These are phyloP conservation scores for Torrubiellomyces zombiae DNA, from an alignment of 2,329 filamentous ascomycete species.

Conservation along the genomic window DNA sequence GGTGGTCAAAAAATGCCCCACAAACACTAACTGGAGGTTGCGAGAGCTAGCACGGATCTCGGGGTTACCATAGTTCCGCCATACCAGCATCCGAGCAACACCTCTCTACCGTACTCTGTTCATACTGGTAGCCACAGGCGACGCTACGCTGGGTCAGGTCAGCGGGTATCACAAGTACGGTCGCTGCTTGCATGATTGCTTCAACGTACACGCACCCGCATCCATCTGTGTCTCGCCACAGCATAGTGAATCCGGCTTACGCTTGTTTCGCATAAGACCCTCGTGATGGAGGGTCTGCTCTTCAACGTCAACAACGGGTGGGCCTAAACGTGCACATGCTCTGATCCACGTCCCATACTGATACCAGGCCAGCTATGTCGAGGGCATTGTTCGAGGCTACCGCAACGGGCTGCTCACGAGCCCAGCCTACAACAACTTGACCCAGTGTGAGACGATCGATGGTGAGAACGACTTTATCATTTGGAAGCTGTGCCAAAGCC, in stretches of 20 bases:
- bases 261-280: no score
- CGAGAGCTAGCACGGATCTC: neutral
- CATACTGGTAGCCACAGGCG: no score
- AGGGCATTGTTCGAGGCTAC: constrained; percentile 94
- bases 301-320: constrained; percentile 93
- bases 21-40: no score
- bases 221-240: constrained; percentile 1
- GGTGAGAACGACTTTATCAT: constrained; percentile 37
- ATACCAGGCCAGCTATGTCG: constrained; percentile 56
- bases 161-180: no score
- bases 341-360: constrained; percentile 11
- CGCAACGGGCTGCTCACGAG: constrained; percentile 81
- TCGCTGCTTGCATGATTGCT: no score
- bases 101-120: no score
- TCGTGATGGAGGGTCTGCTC: constrained; percentile 86
- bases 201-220: no score
- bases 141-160: no score
- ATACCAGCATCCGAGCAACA: no score
- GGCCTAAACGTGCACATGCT: constrained; percentile 11
- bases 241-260: no score
- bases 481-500: neutral
- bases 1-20: no score
- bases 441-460: constrained; percentile 94
- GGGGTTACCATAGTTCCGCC: no score
- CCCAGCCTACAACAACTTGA: constrained; percentile 87